phyloP scores from a whole-genome alignment of 78 protist genomes.

The Dictyostelium firmibasis region DNA sequence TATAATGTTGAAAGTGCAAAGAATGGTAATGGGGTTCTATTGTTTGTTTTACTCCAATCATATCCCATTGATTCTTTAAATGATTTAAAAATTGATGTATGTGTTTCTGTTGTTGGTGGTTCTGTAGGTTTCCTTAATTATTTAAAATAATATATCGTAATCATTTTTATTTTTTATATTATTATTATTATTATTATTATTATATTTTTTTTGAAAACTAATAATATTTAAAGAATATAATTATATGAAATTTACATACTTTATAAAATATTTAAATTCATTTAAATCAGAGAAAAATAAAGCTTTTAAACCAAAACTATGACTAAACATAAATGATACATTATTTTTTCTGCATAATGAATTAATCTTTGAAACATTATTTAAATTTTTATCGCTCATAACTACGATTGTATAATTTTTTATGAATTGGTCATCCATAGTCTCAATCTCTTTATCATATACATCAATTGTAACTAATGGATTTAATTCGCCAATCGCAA shows the following conservation, averaged over 20 bases:
- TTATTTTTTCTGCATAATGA: conserved; percentile 40
- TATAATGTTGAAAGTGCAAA: not conserved
- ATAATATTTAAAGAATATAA: too few relatives aligned
- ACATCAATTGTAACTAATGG: conserved; percentile 72
- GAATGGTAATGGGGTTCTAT: not conserved
- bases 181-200: not conserved
- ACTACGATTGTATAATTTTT: conserved; percentile 70
- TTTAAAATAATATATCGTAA: too few relatives aligned
- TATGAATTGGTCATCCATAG: conserved; percentile 26
- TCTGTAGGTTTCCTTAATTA: not conserved
- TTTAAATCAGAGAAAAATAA: conserved; percentile 85
- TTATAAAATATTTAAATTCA: conserved; percentile 14
- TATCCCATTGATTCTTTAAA: not conserved
- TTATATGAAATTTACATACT: conserved; percentile 2
- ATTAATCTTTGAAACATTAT: conserved; percentile 19
- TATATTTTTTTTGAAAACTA: too few relatives aligned
- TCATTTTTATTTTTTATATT: not conserved
- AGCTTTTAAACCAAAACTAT: conserved; percentile 77
- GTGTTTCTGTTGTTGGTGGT: not conserved
- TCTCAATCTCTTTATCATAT: not conserved
- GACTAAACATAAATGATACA: conserved; percentile 62
- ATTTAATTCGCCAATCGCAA: conserved; percentile 83
- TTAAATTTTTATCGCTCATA: not conserved
- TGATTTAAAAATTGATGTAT: not conserved
- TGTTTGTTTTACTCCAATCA: conserved; percentile 1